A percentile compares a stretch with the other conserved stretches of the same genome.
phyloP scores from a whole-genome alignment of 768 basidiomycete genomes.

The Phallus indusiatus region DNA sequence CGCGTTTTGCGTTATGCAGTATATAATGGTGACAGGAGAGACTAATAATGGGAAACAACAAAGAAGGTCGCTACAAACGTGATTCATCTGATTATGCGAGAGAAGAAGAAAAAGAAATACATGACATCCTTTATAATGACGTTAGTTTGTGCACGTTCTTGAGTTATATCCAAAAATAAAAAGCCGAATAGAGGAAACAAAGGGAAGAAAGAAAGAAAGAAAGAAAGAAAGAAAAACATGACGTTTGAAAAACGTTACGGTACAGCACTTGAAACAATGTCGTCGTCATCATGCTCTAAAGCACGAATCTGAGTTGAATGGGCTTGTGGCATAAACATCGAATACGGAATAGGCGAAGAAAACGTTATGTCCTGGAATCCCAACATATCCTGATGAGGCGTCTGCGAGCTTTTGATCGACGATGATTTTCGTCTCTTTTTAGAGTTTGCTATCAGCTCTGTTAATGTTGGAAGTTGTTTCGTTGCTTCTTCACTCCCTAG shows the following conservation, averaged over 20 bases:
- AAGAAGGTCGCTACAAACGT: too few species aligned
- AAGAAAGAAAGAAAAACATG: not conserved
- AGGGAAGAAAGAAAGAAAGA: not conserved
- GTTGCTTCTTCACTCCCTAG: not conserved
- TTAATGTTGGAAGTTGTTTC: slow-evolving; percentile 1
- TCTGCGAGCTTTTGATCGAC: not conserved
- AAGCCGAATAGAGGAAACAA: too few species aligned
- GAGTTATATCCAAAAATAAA: too few species aligned
- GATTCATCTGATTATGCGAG: too few species aligned
- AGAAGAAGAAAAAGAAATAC: too few species aligned
- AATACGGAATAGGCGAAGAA: not conserved
- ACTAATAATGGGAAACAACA: too few species aligned
- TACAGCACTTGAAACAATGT: not conserved
- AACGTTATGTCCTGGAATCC: not conserved
- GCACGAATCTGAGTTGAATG: slow-evolving; percentile 3
- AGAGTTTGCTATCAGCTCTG: slow-evolving; percentile 1
- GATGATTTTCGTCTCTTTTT: not conserved
- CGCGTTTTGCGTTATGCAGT: too few species aligned
- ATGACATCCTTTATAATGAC: too few species aligned
- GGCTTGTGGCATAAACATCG: slow-evolving; percentile 4
- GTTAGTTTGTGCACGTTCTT: too few species aligned
- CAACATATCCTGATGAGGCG: not conserved
- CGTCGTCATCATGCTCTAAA: not conserved
- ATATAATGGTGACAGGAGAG: too few species aligned
- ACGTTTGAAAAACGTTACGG: not conserved